Percentiles rank a stretch among this genome's conserved stretches.
phyloP scores from a whole-genome alignment of 495 filamentous ascomycete genomes.

The Thermothielavioides terrestris region DNA sequence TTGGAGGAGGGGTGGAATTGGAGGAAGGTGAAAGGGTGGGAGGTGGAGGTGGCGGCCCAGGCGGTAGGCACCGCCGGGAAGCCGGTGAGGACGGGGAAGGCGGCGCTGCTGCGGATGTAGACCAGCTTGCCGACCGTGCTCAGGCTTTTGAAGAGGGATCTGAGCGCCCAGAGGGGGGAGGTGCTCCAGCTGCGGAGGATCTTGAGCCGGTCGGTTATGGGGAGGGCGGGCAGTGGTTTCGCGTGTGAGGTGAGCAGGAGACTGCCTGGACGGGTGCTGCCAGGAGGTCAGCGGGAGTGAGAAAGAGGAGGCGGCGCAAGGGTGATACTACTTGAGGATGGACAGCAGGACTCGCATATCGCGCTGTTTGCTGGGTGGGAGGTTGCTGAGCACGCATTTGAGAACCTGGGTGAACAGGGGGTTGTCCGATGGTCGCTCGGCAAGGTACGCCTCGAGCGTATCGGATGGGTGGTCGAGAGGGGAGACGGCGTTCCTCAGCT shows the following conservation, averaged over 20 bases:
- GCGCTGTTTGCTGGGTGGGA: conserved; percentile 21
- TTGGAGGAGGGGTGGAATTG: conserved; percentile 33
- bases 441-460: conserved; percentile 31
- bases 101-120: conserved; percentile 54
- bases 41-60: conserved; percentile 48
- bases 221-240: conserved; percentile 54
- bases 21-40: conserved; percentile 41
- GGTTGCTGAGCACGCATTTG: conserved; percentile 16
- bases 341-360: conserved; percentile 22
- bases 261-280: conserved; percentile 60
- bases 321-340: conserved; percentile 24
- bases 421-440: conserved; percentile 21
- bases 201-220: conserved; percentile 49
- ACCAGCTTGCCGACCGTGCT: conserved; percentile 44
- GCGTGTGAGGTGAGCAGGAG: conserved; percentile 57
- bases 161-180: conserved; percentile 51
- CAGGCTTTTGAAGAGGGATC: conserved; percentile 48
- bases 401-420: conserved; percentile 19
- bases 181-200: conserved; percentile 51
- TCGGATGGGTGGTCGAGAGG: conserved; percentile 10
- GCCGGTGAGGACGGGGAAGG: conserved; percentile 48
- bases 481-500: conserved; percentile 4
- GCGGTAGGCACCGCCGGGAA: conserved; percentile 54
- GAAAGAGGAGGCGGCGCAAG: background rate
- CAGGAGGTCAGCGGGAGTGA: conserved; percentile 8